phyloP scores from a whole-genome alignment of 331 rosid species.

The Saraca asoca region DNA sequence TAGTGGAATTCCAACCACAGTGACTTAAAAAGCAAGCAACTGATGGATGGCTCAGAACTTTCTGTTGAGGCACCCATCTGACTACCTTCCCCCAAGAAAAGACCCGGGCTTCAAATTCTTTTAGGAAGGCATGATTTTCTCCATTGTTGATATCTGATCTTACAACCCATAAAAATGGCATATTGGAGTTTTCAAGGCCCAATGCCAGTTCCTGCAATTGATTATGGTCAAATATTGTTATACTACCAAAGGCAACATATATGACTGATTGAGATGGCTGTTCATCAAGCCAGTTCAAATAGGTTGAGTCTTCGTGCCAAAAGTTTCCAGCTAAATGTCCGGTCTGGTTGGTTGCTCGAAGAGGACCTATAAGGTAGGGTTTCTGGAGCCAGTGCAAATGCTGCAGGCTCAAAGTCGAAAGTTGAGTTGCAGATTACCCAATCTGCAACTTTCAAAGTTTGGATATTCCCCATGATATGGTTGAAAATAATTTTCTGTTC shows the following conservation, averaged over 20 bases:
- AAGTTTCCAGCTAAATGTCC: constrained; percentile 21
- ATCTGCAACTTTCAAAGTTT: constrained; percentile 33
- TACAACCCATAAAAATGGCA: constrained; percentile 49
- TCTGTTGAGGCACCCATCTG: constrained; percentile 47
- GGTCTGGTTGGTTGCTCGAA: constrained; percentile 17
- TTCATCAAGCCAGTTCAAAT: constrained; percentile 46
- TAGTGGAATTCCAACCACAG: too few species aligned
- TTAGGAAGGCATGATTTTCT: constrained; percentile 5
- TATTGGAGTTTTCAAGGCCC: constrained; percentile 40
- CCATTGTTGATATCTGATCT: constrained; percentile 29
- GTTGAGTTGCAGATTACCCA: constrained; percentile 58
- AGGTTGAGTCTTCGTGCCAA: constrained; percentile 38
- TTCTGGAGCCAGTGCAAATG: constrained; percentile 41
- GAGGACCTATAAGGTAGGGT: constrained; percentile 43
- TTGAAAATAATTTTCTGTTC: constrained; percentile 37
- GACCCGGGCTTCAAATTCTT: constrained; percentile 36
- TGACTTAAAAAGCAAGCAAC: too few species aligned
- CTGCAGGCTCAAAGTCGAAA: constrained; percentile 42
- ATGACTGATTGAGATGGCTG: constrained; percentile 35
- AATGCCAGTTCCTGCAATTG: constrained; percentile 49
- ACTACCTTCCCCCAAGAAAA: constrained; percentile 32
- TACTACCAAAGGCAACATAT: constrained; percentile 51
- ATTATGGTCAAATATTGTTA: too few species aligned
- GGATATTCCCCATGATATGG: not conserved
- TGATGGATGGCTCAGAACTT: constrained; percentile 41